Evolutionary conservation across 2,329 filamentous ascomycete genomes (phyloP), one percentile per base, ranked within the genome.

Genomic region (Hypoxylon rubiginosum): DNA sequence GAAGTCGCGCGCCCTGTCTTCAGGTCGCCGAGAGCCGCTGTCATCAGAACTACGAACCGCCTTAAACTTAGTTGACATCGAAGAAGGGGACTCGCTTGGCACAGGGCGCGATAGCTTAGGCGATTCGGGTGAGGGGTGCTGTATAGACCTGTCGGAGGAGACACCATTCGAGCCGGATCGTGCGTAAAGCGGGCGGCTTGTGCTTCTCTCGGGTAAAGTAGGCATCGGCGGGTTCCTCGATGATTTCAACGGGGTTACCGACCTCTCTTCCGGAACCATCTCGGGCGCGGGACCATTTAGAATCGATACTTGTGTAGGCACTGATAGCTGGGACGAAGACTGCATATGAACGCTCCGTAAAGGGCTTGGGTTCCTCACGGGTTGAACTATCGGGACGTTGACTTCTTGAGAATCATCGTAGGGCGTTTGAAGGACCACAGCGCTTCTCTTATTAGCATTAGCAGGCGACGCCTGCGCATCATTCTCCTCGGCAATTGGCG

Each of bases 1-100:
- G 73, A 96, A 91, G 71, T 91, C 89, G 50, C 86, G 88, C 9
- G 88, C 86, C 52, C 90, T 87, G 62, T 90, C 87, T 49, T 88
- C 86, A 6, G 82, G 79, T 5, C 80, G 82, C 61, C 75, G 83
- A 17, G 76, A 75, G 24, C 78, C 78, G 70, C 82, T 85, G 15
- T 90, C 88, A 68, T 91, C 88, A 0, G 88, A 90, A 3, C 82
- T 85, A 41, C 86, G 83, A 2, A 86, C 79, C 7, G 84, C 78
- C 75, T 86, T 87, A 52, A 86, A 75, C 64, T 85, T 88, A 63
- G 79, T 81, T 2, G 83, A 80, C 4, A 77, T 79, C 0, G 86
- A 85, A 1, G 80, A 80, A 6, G 84, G 84, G 0, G 86, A 88
- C 1, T 82, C 85, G 8, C 82, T 83, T 54, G 85, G 82, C 21